phyloP scores from a whole-genome alignment of 495 filamentous ascomycete species.

The Chlorociboria aeruginascens region DNA sequence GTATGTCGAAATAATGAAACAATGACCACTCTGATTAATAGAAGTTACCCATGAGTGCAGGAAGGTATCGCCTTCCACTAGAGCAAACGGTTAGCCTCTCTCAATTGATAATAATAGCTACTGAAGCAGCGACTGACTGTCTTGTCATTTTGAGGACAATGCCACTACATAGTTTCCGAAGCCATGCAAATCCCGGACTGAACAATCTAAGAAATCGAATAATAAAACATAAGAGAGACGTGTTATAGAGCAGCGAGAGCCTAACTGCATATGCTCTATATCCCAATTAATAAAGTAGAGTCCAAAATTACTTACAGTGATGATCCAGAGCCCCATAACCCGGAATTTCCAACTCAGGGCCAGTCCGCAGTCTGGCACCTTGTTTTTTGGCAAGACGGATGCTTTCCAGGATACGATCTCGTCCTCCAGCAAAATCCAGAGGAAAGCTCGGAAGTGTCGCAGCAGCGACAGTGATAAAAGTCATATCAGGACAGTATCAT shows the following conservation, averaged over 20 bases:
- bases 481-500: conserved; percentile 11
- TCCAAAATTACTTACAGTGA: conserved; percentile 14
- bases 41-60: conserved; percentile 19
- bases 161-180: no score
- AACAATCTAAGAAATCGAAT: no score
- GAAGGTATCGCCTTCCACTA: conserved; percentile 27
- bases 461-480: conserved; percentile 12
- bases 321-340: conserved; percentile 69
- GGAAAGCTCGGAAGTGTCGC: conserved; percentile 15
- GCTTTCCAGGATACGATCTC: conserved; percentile 56
- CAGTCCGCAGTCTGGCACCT: conserved; percentile 41
- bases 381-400: conserved; percentile 7
- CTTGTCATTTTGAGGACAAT: no score
- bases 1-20: neutral
- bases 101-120: no score
- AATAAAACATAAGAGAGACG: no score
- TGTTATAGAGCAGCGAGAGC: no score
- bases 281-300: no score
- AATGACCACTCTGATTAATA: no score
- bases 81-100: no score
- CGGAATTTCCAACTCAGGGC: conserved; percentile 41
- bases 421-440: conserved; percentile 72
- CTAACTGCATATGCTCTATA: no score
- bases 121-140: no score
- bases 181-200: no score